Evolutionary conservation across 192 early-diverging fungal species (phyloP), one percentile per base, ranked within the genome.

Genomic region (Umbelopsis ramanniana): DNA sequence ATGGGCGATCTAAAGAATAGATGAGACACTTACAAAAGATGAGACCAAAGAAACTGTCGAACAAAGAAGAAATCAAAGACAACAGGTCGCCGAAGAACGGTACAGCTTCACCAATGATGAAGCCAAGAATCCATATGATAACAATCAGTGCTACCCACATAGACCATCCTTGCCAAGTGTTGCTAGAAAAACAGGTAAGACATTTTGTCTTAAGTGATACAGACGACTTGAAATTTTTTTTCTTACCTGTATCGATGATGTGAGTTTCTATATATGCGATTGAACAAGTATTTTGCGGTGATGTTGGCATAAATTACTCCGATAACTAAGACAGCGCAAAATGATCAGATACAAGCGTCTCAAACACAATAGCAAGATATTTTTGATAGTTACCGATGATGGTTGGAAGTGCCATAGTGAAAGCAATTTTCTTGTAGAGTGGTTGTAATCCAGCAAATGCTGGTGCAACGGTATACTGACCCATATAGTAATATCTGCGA

Each of bases 361-460:
- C 23, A n/a, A 57, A 23, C 23, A 22, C 54, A 24, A 57, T 23
- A 46, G 17, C 46, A 29, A 29, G 14, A 29, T 11, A 15, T 22
- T 29, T n/a, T 6, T 24, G 7, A 29, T 7, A 29, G 33, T 63
- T 63, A 63, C 57, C 57, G 33, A 63, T 63, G 17, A 63, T 63
- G 14, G 57, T 63, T 37, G 57, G 57, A 63, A 63, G 57, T 3
- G 57, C 57, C 57, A 63, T 37, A n/a, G 57, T 63, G 57, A 63
- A 63, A n/a, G 57, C 57, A n/a, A 63, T 63, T 29, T 63, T 63
- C 33, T 63, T 63, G 19, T 63, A 63, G 10, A 63, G 17, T 1
- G 57, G 57, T 33, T 63, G 33, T 29, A 63, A 63, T 12, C 57
- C 57, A 37, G 57, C 57, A 37, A 63, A 63, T 12, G 57, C 57